Base-by-base conservation (phyloP, 176 grass and related monocot species). In the Paspalum notatum region DNA sequence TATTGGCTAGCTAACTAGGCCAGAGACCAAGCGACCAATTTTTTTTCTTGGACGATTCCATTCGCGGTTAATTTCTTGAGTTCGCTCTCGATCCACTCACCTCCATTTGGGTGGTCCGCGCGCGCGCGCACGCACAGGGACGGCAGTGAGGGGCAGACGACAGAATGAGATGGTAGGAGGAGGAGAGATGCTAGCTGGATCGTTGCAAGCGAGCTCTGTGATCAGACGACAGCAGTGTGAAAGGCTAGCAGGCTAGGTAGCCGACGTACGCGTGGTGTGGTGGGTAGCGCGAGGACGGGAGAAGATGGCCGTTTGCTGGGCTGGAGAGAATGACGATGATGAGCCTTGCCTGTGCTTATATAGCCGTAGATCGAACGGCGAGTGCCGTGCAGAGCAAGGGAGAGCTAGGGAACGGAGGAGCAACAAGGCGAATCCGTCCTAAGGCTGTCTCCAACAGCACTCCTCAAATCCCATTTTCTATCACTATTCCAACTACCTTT, bases 81-180 rank as follows among this genome's bases (percentile, higher is more conserved):
- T n/a, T n/a, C n/a, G n/a, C n/a, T n/a, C n/a, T n/a, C n/a, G 32
- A 32, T 72, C 53, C 46, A 20, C 50, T 17, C 45, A 76, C 73
- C 54, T 76, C 74, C 74, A 76, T 76, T 21, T 26, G 1, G 55
- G 39, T 22, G 32, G 32, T 32, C 32, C 32, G 32, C 32, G 32
- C 32, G 5, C 4, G 17, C 5, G 5, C 15, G n/a, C n/a, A n/a
- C n/a, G n/a, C 3, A 32, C 32, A 32, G 18, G 60, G 13, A 7
- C 13, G 55, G 56, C 6, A 6, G 0, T 3, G 10, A 6, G n/a
- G 21, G 40, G 21, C 39, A 5, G 72, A 24, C 37, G 72, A 26
- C 54, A 44, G 53, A 75, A 59, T 44, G 72, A 26, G 37, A n/a
- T n/a, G n/a, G n/a, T n/a, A n/a, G n/a, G n/a, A n/a, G n/a, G n/a